Conservation (phyloP, 78 protist species). For the slime mould (Dictyostelium discoideum) region DNA sequence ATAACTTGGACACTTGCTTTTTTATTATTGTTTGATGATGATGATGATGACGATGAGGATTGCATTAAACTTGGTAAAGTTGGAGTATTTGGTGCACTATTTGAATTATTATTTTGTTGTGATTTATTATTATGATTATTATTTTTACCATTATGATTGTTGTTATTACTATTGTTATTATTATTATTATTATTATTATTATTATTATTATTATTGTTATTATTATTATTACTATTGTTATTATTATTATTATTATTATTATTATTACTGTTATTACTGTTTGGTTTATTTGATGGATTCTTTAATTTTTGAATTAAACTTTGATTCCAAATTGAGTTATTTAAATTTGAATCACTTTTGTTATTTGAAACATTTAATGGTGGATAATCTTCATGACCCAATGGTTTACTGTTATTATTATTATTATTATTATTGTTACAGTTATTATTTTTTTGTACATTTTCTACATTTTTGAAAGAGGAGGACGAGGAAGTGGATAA, state of each 20-base stretch:
- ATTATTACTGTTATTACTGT: not conserved
- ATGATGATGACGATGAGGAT: no score
- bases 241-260: not conserved
- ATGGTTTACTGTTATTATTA: not conserved
- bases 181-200: not conserved
- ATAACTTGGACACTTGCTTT: conserved; percentile 4
- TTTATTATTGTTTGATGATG: not conserved
- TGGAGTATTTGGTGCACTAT: no score
- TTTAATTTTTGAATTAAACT: conserved; percentile 17
- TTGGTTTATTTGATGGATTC: not conserved
- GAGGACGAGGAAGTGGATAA: not conserved
- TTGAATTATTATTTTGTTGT: not conserved
- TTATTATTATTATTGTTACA: not conserved
- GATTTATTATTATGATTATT: not conserved
- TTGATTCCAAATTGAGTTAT: conserved; percentile 26
- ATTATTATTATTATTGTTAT: not conserved
- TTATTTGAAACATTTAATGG: not conserved
- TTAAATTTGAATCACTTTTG: not conserved
- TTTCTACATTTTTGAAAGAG: not conserved
- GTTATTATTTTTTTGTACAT: not conserved
- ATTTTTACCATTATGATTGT: not conserved
- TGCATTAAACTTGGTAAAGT: no score
- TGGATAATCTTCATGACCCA: not conserved
- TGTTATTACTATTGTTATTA: not conserved
- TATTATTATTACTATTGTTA: not conserved